phyloP scores from a whole-genome alignment of 2,329 filamentous ascomycete genomes.

The Chaetoscypha palmicola region DNA sequence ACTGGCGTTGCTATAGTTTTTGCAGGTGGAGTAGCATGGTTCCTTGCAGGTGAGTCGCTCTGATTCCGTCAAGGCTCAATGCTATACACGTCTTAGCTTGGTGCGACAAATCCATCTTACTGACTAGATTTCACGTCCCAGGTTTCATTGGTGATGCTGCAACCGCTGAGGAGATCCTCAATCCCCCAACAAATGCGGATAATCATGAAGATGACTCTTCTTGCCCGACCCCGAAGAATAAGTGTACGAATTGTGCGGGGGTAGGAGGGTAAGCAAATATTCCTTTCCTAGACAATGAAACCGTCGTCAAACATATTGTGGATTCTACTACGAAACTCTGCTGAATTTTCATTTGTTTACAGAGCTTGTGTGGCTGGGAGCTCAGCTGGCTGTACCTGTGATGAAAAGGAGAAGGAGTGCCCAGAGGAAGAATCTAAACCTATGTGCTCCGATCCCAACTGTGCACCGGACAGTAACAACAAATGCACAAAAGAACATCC shows the following conservation, averaged over 20 bases:
- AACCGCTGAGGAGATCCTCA: not conserved
- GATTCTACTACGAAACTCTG: too few relatives aligned
- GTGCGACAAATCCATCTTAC: too few relatives aligned
- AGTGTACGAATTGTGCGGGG: not conserved
- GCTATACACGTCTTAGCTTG: too few relatives aligned
- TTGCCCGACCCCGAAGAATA: not conserved
- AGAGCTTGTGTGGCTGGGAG: not conserved
- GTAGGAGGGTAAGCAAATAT: too few relatives aligned
- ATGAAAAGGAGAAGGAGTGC: not conserved
- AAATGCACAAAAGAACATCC: constrained; percentile 1
- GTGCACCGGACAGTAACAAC: not conserved
- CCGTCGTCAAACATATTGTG: too few relatives aligned
- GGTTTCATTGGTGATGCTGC: constrained; percentile 1
- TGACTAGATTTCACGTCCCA: too few relatives aligned
- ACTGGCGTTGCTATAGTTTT: not conserved
- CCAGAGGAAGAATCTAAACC: not conserved
- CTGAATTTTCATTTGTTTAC: too few relatives aligned
- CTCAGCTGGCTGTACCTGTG: not conserved
- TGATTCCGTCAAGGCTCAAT: too few relatives aligned
- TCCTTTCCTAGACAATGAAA: too few relatives aligned
- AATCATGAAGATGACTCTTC: constrained; percentile 1
- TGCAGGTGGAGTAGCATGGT: not conserved
- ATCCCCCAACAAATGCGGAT: too few relatives aligned
- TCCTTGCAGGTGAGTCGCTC: not conserved
- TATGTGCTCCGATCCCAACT: not conserved